Base-by-base conservation (phyloP, 1,284 basidiomycete genomes). In the Apiotrichum siamense region DNA sequence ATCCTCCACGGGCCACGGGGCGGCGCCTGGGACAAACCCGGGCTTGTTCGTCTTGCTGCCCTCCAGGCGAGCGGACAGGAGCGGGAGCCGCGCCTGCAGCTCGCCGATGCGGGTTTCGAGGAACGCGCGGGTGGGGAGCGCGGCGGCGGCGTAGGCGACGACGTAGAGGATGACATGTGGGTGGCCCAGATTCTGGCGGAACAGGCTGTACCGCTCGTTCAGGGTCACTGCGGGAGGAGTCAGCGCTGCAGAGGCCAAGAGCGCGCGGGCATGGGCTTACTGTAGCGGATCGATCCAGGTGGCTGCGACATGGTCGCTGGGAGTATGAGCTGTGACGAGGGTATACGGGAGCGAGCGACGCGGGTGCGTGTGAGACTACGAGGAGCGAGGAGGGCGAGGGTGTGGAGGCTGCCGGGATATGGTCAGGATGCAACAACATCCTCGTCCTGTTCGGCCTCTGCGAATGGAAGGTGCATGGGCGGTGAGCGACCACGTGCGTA, bases 31-130 rank as follows among this genome's bases (percentile, higher is more conserved):
- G 17, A 44, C 43, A 17, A 47, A 57, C 3, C 37, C 42, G 9
- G 56, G 56, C 9, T 51, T 33, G 37, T 44, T 54, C 3, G 45
- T 47, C 13, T 32, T 24, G 1, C n/a, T 13, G 36, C 36, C 33
- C 3, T 20, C 33, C 4, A 51, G 11, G 4, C 50, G 38, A 3
- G 50, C 31, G 27, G 32, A 32, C 17, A 51, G 39, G 39, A 47
- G 41, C 11, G 50, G 50, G 20, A 51, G 45, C n/a, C 37, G 39
- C 7, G 15, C 26, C 50, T 51, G 50, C 15, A 51, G 50, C 23
- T 37, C 33, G 7, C 25, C n/a, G 21, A 51, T 26, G 11, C 50
- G 50, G 18, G 21, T 21, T 20, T 29, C 32, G 33, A 51, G 44
- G 26, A 37, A 38, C 20, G 25, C 38, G 18, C 12, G 25, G 2